A percentile compares a stretch with the other conserved stretches of the same genome.
Conservation (phyloP, 139 green algal species). For the Yamagishiella unicocca region DNA sequence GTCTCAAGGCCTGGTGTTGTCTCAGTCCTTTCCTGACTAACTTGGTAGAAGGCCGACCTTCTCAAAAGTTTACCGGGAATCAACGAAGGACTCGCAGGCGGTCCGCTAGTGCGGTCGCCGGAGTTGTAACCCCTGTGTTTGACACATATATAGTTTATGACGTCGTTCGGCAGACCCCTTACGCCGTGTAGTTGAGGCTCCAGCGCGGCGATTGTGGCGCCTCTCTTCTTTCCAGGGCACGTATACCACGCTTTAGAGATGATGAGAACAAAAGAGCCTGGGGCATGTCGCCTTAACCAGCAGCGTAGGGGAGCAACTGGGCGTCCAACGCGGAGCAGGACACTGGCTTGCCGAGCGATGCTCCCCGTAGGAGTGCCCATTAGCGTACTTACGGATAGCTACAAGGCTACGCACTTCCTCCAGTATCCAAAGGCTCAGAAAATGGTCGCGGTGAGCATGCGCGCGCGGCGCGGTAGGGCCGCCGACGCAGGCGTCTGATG, state of each 20-base stretch:
- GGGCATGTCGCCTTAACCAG: background rate
- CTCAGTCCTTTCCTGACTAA: too few species aligned
- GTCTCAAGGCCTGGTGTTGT: too few species aligned
- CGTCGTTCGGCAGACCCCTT: background rate
- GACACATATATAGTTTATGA: background rate
- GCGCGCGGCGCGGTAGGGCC: background rate
- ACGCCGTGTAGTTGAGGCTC: too few species aligned
- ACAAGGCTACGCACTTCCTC: conserved; percentile 86
- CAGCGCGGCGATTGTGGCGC: too few species aligned
- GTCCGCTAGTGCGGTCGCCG: conserved; percentile 1
- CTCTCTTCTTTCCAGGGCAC: too few species aligned
- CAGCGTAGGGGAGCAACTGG: background rate
- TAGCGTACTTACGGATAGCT: conserved; percentile 82
- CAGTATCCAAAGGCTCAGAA: conserved; percentile 80
- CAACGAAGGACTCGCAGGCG: too few species aligned
- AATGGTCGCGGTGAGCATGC: conserved; percentile 85
- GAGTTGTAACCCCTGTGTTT: conserved; percentile 14
- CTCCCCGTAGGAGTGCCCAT: conserved; percentile 71
- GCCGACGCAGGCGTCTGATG: background rate
- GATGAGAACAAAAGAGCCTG: background rate
- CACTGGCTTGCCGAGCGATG: background rate
- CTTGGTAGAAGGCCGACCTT: too few species aligned
- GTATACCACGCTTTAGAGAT: background rate
- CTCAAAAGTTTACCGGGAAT: too few species aligned
- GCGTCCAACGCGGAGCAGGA: background rate